phyloP scores from a whole-genome alignment of 345 rosid genomes.

The Salix arbutifolia region DNA sequence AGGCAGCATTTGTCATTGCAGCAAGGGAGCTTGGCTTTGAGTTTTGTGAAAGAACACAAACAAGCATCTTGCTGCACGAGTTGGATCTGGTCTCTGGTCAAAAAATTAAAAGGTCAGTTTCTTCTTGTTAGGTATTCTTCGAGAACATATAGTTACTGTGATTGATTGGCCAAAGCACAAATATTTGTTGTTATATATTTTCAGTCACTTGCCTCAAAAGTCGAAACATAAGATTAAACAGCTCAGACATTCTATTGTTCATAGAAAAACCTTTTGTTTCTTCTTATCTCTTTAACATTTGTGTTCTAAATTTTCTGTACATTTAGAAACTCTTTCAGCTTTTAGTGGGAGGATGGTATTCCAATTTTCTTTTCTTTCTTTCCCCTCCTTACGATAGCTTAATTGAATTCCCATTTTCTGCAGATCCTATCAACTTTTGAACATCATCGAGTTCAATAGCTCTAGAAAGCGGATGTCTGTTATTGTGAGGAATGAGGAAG shows the following conservation, averaged over 20 bases:
- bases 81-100: slow-evolving; percentile 51
- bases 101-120: slow-evolving; percentile 53
- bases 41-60: slow-evolving; percentile 74
- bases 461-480: slow-evolving; percentile 90
- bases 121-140: neutral
- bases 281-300: no score
- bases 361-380: neutral
- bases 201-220: no score
- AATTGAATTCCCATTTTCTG: slow-evolving; percentile 16
- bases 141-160: neutral
- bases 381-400: neutral
- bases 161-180: neutral
- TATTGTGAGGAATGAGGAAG: slow-evolving; percentile 61
- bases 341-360: neutral
- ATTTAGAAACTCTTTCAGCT: neutral
- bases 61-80: slow-evolving; percentile 61
- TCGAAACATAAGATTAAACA: neutral
- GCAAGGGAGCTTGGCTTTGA: slow-evolving; percentile 91
- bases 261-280: neutral
- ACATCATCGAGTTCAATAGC: slow-evolving; percentile 76
- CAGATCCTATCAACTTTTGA: slow-evolving; percentile 68
- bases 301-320: neutral
- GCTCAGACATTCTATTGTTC: neutral
- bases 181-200: neutral
- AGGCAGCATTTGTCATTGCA: slow-evolving; percentile 91